phyloP scores from a whole-genome alignment of 441 rosid species.

The Eutrema salsugineum region DNA sequence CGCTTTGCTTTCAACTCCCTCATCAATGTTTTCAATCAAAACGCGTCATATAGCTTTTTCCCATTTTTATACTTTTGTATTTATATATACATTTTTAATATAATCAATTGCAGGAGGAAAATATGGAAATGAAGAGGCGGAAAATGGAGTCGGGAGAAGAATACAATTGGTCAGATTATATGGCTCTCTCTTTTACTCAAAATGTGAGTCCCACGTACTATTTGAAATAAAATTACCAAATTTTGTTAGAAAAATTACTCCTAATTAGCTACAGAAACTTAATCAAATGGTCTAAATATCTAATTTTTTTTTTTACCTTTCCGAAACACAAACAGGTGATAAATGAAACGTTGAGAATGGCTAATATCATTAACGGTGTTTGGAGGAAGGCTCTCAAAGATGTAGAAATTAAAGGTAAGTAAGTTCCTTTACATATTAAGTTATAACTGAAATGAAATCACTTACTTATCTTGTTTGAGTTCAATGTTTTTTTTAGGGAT shows the following conservation, averaged over 20 bases:
- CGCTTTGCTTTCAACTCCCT: conserved; percentile 15
- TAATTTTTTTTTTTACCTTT: neutral
- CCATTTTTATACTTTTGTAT: neutral
- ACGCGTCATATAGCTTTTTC: neutral
- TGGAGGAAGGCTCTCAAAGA: conserved; percentile 76
- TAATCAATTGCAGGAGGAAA: conserved; percentile 47
- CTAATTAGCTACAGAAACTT: neutral
- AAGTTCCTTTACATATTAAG: neutral
- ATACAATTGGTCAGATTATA: conserved; percentile 58
- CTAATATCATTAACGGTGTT: conserved; percentile 66
- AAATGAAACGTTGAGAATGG: conserved; percentile 65
- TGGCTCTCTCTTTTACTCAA: conserved; percentile 68
- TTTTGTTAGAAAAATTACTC: neutral
- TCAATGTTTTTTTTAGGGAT: neutral
- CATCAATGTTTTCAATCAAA: conserved; percentile 12
- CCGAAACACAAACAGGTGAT: conserved; percentile 40
- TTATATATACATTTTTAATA: neutral
- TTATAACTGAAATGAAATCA: neutral
- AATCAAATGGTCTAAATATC: neutral
- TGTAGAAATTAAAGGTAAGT: conserved; percentile 71
- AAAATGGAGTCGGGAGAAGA: conserved; percentile 38
- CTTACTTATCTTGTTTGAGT: neutral
- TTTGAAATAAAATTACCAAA: neutral
- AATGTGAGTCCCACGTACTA: conserved; percentile 43
- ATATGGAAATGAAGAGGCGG: conserved; percentile 53